These are phyloP conservation scores for Medicago lupulina DNA, from an alignment of 306 rosid genomes.

Conservation along the genomic window DNA sequence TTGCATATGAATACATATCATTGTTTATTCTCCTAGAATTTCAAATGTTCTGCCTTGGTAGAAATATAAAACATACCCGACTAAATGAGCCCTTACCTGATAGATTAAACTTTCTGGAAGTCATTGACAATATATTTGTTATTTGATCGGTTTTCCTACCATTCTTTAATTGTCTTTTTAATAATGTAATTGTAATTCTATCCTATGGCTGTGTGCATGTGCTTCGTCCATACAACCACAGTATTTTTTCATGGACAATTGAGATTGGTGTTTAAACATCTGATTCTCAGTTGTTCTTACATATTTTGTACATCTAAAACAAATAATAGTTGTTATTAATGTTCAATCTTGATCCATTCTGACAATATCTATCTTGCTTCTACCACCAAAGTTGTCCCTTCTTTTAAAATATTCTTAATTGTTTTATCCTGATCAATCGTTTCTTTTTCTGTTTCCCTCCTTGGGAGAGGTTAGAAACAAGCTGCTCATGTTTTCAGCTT, in stretches of 20 bases:
- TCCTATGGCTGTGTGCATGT: neutral
- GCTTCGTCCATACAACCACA: slow-evolving; percentile 2
- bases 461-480: slow-evolving; percentile 12
- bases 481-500: slow-evolving; percentile 30
- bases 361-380: neutral
- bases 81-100: slow-evolving; percentile 2
- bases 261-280: neutral
- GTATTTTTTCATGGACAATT: neutral
- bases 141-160: slow-evolving; percentile 1
- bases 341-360: slow-evolving; percentile 17
- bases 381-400: neutral
- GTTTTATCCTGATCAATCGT: slow-evolving; percentile 5
- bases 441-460: neutral
- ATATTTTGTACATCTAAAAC: neutral
- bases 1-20: slow-evolving; percentile 28
- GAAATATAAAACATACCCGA: slow-evolving; percentile 17
- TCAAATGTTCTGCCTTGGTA: slow-evolving; percentile 6
- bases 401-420: slow-evolving; percentile 13
- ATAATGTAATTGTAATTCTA: neutral
- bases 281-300: neutral
- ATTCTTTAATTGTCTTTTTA: neutral
- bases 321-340: neutral
- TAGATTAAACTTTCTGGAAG: slow-evolving; percentile 13
- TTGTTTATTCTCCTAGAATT: slow-evolving; percentile 23
- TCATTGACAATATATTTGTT: neutral